A percentile compares a stretch with the other conserved stretches of the same genome.
Evolutionary conservation across 768 basidiomycete genomes (phyloP).

Genomic region (Psilocybe cubensis): DNA sequence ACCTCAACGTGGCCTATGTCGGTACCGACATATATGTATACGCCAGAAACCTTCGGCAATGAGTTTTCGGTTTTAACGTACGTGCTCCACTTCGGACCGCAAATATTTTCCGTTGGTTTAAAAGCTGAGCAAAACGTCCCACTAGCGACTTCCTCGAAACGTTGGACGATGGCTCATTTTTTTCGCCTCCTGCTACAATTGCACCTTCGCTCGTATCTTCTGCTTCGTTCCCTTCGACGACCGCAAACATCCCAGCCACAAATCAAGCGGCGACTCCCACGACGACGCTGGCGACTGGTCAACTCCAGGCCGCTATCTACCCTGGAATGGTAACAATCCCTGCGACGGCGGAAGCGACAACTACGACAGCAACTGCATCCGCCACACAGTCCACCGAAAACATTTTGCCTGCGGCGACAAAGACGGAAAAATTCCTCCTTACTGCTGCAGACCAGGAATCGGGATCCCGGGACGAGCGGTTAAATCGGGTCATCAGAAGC

Average conservation of each 20-base stretch:
- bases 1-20: constrained; percentile 58
- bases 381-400: constrained; percentile 40
- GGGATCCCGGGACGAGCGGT: constrained; percentile 86
- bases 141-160: constrained; percentile 86
- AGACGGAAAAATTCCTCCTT: constrained; percentile 87
- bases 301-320: constrained; percentile 18
- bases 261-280: constrained; percentile 8
- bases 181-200: constrained; percentile 60
- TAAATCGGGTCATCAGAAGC: constrained; percentile 90
- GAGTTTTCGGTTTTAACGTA: constrained; percentile 84
- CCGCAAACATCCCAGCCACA: constrained; percentile 13
- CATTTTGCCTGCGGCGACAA: constrained; percentile 73
- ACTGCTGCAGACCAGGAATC: constrained; percentile 95
- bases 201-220: constrained; percentile 54
- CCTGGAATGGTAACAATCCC: constrained; percentile 1
- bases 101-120: constrained; percentile 9
- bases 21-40: constrained; percentile 63
- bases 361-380: constrained; percentile 8
- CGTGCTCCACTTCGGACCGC: constrained; percentile 27
- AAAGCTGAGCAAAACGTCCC: neutral
- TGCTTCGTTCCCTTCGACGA: constrained; percentile 26
- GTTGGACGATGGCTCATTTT: constrained; percentile 83
- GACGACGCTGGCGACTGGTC: constrained; percentile 10
- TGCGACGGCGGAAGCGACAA: constrained; percentile 10
- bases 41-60: constrained; percentile 75